Percentiles rank a stretch among this genome's conserved stretches.
Evolutionary conservation across 1,284 basidiomycete genomes (phyloP).

Genomic region (Coniophora puteana): DNA sequence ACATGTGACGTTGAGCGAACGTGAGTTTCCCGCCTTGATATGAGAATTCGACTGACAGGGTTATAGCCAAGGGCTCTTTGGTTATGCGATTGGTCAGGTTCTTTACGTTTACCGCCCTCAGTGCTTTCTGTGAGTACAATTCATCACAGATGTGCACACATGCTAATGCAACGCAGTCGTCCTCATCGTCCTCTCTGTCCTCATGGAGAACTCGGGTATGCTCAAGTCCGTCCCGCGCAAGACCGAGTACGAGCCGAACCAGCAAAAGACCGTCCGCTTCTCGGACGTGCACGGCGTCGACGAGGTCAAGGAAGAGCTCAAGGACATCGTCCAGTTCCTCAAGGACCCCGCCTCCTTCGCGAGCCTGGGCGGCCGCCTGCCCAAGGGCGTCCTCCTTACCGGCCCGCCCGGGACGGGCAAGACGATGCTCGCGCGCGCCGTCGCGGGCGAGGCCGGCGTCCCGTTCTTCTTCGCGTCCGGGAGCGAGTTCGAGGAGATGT

Average conservation of each 20-base stretch:
- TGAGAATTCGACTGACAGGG: slow-evolving; percentile 2
- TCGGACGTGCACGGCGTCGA: slow-evolving; percentile 93
- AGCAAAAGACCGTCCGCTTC: slow-evolving; percentile 83
- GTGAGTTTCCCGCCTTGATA: slow-evolving; percentile 38
- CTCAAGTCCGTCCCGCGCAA: slow-evolving; percentile 82
- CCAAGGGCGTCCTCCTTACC: slow-evolving; percentile 88
- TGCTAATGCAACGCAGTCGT: slow-evolving; percentile 46
- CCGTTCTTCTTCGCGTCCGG: slow-evolving; percentile 88
- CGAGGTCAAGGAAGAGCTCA: slow-evolving; percentile 91
- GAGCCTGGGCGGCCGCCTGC: slow-evolving; percentile 85
- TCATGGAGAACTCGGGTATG: slow-evolving; percentile 90
- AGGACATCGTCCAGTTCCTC: slow-evolving; percentile 91
- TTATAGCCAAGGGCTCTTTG: slow-evolving; percentile 62
- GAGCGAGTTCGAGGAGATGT: slow-evolving; percentile 98
- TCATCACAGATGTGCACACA: not conserved
- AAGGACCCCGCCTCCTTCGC: slow-evolving; percentile 89
- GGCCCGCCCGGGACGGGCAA: slow-evolving; percentile 94
- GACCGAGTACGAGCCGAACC: slow-evolving; percentile 71
- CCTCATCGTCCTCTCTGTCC: slow-evolving; percentile 80
- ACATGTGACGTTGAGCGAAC: slow-evolving; percentile 76
- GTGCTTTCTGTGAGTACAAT: slow-evolving; percentile 47
- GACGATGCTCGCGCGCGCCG: slow-evolving; percentile 92
- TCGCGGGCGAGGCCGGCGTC: slow-evolving; percentile 96
- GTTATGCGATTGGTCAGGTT: slow-evolving; percentile 62
- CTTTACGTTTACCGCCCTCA: slow-evolving; percentile 43